These are phyloP conservation scores for Oenanthe sinensis DNA, from an alignment of 129 eudicot genomes.

Conservation along the genomic window DNA sequence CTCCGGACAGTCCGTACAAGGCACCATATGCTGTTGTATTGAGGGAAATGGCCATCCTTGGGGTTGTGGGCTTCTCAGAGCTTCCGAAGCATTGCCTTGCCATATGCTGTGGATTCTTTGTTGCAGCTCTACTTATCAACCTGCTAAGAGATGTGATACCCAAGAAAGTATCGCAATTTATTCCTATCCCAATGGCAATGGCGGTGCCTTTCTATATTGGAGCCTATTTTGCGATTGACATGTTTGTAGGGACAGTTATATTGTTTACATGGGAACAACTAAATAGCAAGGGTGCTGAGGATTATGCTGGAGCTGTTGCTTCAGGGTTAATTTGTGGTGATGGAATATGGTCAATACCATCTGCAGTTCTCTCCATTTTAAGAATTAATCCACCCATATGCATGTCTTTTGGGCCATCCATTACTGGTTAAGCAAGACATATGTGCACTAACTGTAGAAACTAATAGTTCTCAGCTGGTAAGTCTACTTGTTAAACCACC, in stretches of 20 bases:
- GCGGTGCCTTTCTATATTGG: constrained; percentile 91
- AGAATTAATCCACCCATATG: constrained; percentile 39
- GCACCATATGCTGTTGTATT: constrained; percentile 91
- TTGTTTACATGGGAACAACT: constrained; percentile 9
- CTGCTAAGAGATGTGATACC: constrained; percentile 61
- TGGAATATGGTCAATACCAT: constrained; percentile 92
- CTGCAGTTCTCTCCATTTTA: constrained; percentile 74
- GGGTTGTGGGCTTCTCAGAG: constrained; percentile 82
- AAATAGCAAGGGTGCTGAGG: constrained; percentile 44
- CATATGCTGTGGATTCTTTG: constrained; percentile 63
- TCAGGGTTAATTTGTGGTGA: constrained; percentile 98
- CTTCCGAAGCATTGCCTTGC: constrained; percentile 77
- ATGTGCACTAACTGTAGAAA: neutral
- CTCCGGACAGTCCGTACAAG: constrained; percentile 85
- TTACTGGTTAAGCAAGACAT: neutral
- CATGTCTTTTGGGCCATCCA: constrained; percentile 5
- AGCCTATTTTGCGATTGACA: constrained; percentile 86
- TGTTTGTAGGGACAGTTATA: constrained; percentile 87
- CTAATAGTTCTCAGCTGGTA: too few species aligned
- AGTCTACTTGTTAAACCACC: too few species aligned
- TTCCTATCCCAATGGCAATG: constrained; percentile 97
- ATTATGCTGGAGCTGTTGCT: constrained; percentile 94
- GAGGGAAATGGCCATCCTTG: constrained; percentile 86
- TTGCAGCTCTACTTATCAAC: constrained; percentile 52
- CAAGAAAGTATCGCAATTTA: constrained; percentile 33